These are phyloP conservation scores for Yamadazyma buinensis DNA, from an alignment of 1,139 yeast species.

Conservation along the genomic window DNA sequence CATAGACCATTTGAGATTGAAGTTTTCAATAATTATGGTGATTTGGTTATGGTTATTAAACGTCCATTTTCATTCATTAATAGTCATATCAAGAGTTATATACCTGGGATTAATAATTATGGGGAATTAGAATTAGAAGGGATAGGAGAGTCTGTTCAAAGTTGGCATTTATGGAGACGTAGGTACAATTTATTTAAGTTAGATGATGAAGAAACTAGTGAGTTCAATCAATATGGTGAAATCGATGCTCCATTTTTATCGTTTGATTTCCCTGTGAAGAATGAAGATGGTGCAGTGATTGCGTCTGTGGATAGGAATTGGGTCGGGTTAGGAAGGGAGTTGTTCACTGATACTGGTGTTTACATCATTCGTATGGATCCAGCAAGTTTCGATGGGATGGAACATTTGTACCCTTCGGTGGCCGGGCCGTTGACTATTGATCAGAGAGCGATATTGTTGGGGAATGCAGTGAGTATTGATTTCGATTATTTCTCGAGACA, in stretches of 20 bases:
- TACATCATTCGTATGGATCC: slow-evolving; percentile 85
- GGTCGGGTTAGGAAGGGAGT: slow-evolving; percentile 91
- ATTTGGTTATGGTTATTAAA: slow-evolving; percentile 62
- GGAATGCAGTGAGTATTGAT: slow-evolving; percentile 87
- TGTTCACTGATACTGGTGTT: slow-evolving; percentile 92
- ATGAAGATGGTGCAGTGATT: slow-evolving; percentile 54
- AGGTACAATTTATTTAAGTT: slow-evolving; percentile 71
- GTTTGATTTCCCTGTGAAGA: slow-evolving; percentile 76
- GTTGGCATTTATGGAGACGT: slow-evolving; percentile 94
- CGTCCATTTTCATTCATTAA: slow-evolving; percentile 87
- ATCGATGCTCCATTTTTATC: slow-evolving; percentile 86
- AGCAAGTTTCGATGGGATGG: slow-evolving; percentile 50
- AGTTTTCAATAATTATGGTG: slow-evolving; percentile 69
- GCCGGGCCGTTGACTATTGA: slow-evolving; percentile 60
- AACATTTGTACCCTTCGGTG: slow-evolving; percentile 35
- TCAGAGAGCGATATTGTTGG: slow-evolving; percentile 81
- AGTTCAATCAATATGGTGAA: slow-evolving; percentile 70
- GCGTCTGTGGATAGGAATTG: slow-evolving; percentile 88
- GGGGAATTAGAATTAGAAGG: slow-evolving; percentile 42
- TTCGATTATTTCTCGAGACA: slow-evolving; percentile 94
- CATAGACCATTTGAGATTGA: slow-evolving; percentile 87
- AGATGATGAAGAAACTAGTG: slow-evolving; percentile 42
- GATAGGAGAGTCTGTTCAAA: slow-evolving; percentile 84
- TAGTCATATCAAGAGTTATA: slow-evolving; percentile 72
- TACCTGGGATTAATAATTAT: slow-evolving; percentile 50